Evolutionary conservation across 2,329 filamentous ascomycete genomes (phyloP), one percentile per base, ranked within the genome.

Genomic region (Sclerotinia subarctica): DNA sequence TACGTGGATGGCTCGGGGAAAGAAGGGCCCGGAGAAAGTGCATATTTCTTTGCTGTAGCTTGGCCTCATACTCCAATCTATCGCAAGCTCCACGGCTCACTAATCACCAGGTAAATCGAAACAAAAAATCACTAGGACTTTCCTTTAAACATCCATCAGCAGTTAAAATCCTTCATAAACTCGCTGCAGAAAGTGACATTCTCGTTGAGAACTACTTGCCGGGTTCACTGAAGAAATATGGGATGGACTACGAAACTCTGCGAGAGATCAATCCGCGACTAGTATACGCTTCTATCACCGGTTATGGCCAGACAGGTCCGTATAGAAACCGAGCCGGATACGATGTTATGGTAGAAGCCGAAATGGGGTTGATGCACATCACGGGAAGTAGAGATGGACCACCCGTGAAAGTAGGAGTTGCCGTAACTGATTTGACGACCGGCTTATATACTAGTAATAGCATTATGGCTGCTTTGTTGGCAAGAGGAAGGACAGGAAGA

Each of bases 261-360:
- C 86, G 84, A 64, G 85, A 88, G 72, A 89, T 97, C 77, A 98
- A 98, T 76, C 94, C 94, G 0, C 82, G 84, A 7, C 83, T 99
- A 58, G 92, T 99, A 73, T 99, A 99, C 77, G 93, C 94, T 19
- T 97, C 93, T 73, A 96, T 99, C 74, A 99, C 95, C 0, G 95
- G 95, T 0, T 99, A 98, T 77, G 95, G 95, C 2, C 95, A 99
- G 78, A 97, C 92, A 1, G 95, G 95, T 0, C 95, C 95, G 0
- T 97, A 96, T 79, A 88, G 90, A 7, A 86, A 88, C 71, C 86
- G 95, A 19, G 93, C 95, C 4, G 95, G 95, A 5, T 99, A 99
- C 83, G 95, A 99, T 79, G 95, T 99, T 73, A 99, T 99, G 94
- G 94, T 99, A 15, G 95, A 99, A 82, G 95, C 95, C 69, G 95